phyloP scores from a whole-genome alignment of 306 rosid species.

The Vigna hirtella region DNA sequence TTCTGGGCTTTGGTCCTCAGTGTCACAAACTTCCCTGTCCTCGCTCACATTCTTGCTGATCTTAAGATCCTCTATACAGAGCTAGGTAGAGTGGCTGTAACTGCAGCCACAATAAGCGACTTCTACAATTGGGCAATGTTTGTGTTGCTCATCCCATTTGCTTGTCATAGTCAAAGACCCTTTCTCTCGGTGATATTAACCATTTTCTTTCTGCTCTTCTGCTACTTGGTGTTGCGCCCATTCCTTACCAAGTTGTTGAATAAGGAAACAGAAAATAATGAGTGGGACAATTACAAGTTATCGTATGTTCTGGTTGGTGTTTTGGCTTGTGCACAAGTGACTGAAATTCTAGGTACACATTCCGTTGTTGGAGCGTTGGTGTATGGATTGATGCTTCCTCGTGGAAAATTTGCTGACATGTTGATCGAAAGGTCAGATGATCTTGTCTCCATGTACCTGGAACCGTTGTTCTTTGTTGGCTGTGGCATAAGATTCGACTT shows the following conservation, averaged over 20 bases:
- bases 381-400: conserved; percentile 49
- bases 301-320: conserved; percentile 39
- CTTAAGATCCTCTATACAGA: conserved; percentile 52
- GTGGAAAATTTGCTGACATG: conserved; percentile 43
- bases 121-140: conserved; percentile 50
- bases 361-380: conserved; percentile 50
- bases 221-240: conserved; percentile 44
- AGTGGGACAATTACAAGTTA: conserved; percentile 32
- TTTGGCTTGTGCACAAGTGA: conserved; percentile 31
- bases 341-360: conserved; percentile 51
- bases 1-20: conserved; percentile 37
- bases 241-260: not conserved
- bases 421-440: conserved; percentile 46
- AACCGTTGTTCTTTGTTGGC: conserved; percentile 48
- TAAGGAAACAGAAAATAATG: not conserved
- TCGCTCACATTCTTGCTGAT: conserved; percentile 46
- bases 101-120: conserved; percentile 48
- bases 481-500: conserved; percentile 30
- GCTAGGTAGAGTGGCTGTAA: conserved; percentile 46
- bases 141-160: conserved; percentile 31
- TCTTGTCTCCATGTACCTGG: conserved; percentile 31
- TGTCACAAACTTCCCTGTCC: conserved; percentile 51
- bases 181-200: not conserved
- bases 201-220: not conserved
- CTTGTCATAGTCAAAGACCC: not conserved